Evolutionary conservation across 2,329 filamentous ascomycete genomes (phyloP).

Genomic region (Beauveria bassiana): DNA sequence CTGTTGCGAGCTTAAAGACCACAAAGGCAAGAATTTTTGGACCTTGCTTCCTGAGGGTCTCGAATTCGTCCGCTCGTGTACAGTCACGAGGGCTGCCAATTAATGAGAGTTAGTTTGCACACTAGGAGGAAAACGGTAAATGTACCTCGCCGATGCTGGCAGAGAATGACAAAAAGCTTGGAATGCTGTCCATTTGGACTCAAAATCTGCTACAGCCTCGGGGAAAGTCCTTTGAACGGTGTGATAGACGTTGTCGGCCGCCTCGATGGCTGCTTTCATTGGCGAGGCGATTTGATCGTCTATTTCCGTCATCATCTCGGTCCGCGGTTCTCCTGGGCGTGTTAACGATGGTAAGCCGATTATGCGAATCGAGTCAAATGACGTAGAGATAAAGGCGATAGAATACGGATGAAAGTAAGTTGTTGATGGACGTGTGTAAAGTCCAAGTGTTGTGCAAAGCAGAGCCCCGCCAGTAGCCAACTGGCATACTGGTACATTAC

Average conservation of each 20-base stretch:
- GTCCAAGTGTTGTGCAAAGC: no score
- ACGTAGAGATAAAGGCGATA: conserved; percentile 1
- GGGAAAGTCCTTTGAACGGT: not conserved
- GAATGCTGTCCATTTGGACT: conserved; percentile 7
- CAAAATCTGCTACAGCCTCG: conserved; percentile 6
- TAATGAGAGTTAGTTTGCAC: not conserved
- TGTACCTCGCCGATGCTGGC: conserved; percentile 6
- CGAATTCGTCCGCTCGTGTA: conserved; percentile 1
- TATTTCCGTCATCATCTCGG: not conserved
- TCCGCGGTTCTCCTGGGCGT: not conserved
- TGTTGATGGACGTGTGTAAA: not conserved
- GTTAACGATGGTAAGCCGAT: not conserved
- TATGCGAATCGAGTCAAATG: not conserved
- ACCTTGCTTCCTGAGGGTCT: conserved; percentile 6
- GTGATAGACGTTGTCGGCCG: conserved; percentile 1
- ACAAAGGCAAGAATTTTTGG: conserved; percentile 6
- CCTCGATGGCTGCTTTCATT: not conserved
- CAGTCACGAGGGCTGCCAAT: not conserved
- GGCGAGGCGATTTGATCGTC: not conserved
- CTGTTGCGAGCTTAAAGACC: not conserved
- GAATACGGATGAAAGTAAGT: not conserved
- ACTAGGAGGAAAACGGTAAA: not conserved
- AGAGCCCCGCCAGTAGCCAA: no score
- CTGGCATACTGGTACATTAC: no score
- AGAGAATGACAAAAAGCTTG: conserved; percentile 3